Conservation (phyloP, 2,329 filamentous ascomycete species). For the Aspergillus eucalypticola region DNA sequence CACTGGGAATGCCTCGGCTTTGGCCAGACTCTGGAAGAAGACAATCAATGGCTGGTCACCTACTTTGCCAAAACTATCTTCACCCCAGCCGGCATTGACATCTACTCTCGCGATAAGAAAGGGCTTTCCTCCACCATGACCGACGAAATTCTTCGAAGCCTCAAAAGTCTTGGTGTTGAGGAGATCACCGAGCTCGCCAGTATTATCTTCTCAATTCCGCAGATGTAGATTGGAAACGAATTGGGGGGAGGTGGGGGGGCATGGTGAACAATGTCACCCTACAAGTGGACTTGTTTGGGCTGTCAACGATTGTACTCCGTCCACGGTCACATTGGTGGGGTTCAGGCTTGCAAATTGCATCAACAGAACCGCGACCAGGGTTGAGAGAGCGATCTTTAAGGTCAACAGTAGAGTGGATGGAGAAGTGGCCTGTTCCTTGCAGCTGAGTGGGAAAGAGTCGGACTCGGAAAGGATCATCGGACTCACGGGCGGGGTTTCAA, state of each 20-base stretch:
- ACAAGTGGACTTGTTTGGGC: neutral
- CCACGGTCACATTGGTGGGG: too few relatives aligned
- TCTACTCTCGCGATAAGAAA: conserved; percentile 9
- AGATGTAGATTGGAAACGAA: neutral
- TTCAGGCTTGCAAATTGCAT: too few relatives aligned
- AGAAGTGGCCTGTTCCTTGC: neutral
- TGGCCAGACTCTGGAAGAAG: conserved; percentile 3
- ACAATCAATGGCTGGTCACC: conserved; percentile 8
- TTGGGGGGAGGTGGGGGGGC: too few relatives aligned
- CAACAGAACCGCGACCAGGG: too few relatives aligned
- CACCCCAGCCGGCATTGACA: conserved; percentile 13
- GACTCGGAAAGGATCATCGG: too few relatives aligned
- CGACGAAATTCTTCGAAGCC: conserved; percentile 8
- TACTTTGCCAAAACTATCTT: conserved; percentile 14
- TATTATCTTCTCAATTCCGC: conserved; percentile 7
- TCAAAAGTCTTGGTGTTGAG: neutral
- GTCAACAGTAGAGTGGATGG: too few relatives aligned
- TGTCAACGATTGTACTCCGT: neutral
- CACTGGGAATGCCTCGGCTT: conserved; percentile 14
- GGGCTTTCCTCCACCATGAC: conserved; percentile 1
- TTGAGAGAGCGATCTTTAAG: too few relatives aligned
- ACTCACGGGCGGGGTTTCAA: neutral
- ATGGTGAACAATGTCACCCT: neutral
- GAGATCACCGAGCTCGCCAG: conserved; percentile 6
- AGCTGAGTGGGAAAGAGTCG: neutral